Conservation (phyloP, 208 protist species). For the Leishmania tropica region DNA sequence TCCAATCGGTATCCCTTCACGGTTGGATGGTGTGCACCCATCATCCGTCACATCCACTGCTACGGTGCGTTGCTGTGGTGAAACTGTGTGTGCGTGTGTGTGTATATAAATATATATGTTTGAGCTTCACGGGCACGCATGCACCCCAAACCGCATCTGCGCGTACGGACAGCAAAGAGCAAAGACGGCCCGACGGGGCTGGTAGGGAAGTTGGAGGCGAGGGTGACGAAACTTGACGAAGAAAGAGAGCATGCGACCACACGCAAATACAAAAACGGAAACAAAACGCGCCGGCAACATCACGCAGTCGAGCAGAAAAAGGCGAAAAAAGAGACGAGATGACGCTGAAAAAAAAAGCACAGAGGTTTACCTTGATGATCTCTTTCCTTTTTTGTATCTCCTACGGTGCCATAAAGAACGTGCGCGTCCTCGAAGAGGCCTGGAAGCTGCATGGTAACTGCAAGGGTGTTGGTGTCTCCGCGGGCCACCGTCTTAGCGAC, state of each 20-base stretch:
- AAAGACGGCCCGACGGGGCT: neutral
- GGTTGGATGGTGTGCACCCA: neutral
- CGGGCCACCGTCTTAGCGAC: slow-evolving; percentile 10
- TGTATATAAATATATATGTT: neutral
- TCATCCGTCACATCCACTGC: neutral
- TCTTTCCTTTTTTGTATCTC: neutral
- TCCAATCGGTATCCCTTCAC: neutral
- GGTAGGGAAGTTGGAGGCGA: neutral
- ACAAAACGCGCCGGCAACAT: too few relatives aligned
- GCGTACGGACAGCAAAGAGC: neutral
- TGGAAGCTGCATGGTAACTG: neutral
- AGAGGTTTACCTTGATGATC: neutral
- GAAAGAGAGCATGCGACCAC: neutral
- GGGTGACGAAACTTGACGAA: neutral
- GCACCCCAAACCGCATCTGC: neutral
- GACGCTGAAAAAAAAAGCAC: neutral
- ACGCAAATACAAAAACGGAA: too few relatives aligned
- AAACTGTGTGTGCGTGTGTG: neutral
- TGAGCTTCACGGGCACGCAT: neutral
- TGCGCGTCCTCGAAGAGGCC: neutral
- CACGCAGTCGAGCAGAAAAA: too few relatives aligned
- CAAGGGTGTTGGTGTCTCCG: neutral
- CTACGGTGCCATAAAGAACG: neutral
- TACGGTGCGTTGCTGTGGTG: neutral
- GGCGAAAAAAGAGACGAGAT: neutral